phyloP scores from a whole-genome alignment of 345 rosid genomes.

The Raphanus sativus region DNA sequence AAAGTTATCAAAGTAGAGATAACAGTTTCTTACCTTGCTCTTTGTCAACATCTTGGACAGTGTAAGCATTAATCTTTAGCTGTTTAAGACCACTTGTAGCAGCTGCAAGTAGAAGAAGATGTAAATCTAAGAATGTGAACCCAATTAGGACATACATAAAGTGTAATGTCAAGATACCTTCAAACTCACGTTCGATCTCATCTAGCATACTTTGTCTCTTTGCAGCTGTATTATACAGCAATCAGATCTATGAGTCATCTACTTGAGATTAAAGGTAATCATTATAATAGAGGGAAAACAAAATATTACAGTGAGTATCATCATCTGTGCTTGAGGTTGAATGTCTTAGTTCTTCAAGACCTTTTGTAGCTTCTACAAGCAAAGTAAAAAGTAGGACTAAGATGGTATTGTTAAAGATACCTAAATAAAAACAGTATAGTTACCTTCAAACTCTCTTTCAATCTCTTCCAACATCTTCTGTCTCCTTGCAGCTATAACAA shows the following conservation, averaged over 20 bases:
- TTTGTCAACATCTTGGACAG: conserved; percentile 26
- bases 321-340: conserved; percentile 32
- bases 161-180: conserved; percentile 30
- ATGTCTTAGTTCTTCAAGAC: conserved; percentile 36
- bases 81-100: conserved; percentile 36
- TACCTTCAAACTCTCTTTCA: conserved; percentile 39
- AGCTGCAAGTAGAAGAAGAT: conserved; percentile 27
- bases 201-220: conserved; percentile 32
- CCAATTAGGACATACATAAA: not conserved
- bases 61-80: conserved; percentile 34
- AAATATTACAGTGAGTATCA: conserved; percentile 15
- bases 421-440: not conserved
- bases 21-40: conserved; percentile 24
- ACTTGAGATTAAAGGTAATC: not conserved
- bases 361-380: conserved; percentile 37
- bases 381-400: conserved; percentile 12
- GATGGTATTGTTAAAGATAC: conserved; percentile 7
- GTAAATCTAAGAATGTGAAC: not conserved
- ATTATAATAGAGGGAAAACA: not conserved
- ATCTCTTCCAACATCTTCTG: conserved; percentile 38
- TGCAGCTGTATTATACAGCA: conserved; percentile 27
- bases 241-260: conserved; percentile 1
- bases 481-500: conserved; percentile 27
- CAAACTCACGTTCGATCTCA: conserved; percentile 40
- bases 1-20: not conserved